phyloP scores from a whole-genome alignment of 441 rosid genomes.

The Populus trichocarpa region DNA sequence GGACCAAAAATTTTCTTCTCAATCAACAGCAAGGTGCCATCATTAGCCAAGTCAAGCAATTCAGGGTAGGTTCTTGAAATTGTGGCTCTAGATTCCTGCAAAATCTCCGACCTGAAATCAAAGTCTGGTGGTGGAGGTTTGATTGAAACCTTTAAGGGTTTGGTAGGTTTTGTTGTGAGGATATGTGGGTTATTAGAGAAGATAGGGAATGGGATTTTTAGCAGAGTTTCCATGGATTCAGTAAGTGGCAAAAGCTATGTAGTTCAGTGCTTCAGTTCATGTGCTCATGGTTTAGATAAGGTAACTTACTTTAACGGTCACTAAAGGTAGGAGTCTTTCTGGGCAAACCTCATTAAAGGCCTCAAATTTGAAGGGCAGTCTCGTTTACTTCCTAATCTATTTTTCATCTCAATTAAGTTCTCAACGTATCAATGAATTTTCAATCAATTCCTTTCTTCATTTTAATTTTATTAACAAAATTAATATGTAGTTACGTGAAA shows the following conservation, averaged over 20 bases:
- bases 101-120: conserved; percentile 55
- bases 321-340: not conserved
- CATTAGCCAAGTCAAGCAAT: conserved; percentile 61
- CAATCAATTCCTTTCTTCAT: not conserved
- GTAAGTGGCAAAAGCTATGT: not conserved
- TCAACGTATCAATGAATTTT: not conserved
- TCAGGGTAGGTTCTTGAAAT: conserved; percentile 51
- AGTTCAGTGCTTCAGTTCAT: not conserved
- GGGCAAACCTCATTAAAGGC: not conserved
- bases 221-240: conserved; percentile 50
- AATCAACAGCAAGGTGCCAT: conserved; percentile 50
- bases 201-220: conserved; percentile 39
- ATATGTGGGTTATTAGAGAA: conserved; percentile 27
- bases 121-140: conserved; percentile 73
- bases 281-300: not conserved
- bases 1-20: conserved; percentile 67
- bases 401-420: not conserved
- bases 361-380: not conserved
- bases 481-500: too few relatives aligned
- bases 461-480: too few relatives aligned
- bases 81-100: conserved; percentile 45
- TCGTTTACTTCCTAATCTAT: not conserved
- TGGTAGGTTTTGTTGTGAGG: conserved; percentile 25
- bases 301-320: conserved; percentile 1
- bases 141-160: conserved; percentile 43